phyloP scores from a whole-genome alignment of 139 green algal species.

The Spirogloea muscicola region DNA sequence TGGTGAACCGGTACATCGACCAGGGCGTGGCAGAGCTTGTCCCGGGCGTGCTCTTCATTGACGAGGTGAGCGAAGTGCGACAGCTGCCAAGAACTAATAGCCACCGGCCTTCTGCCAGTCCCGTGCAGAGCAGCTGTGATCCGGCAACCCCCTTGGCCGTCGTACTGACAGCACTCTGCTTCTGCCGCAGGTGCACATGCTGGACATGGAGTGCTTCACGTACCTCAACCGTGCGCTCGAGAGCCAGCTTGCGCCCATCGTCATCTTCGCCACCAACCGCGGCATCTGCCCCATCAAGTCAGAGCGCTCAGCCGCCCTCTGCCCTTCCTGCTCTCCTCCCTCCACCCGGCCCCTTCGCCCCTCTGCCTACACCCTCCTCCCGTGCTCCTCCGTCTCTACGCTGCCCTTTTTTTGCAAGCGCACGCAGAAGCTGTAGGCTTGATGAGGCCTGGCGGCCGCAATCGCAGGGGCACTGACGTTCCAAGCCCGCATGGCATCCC shows the following conservation, averaged over 20 bases:
- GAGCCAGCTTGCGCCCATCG: constrained; percentile 86
- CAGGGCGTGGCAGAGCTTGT: constrained; percentile 84
- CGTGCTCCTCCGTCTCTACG: background rate
- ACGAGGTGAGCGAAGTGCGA: no score
- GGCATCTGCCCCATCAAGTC: constrained; percentile 72
- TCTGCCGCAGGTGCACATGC: constrained; percentile 92
- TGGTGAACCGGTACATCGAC: constrained; percentile 71
- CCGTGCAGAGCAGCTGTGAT: no score
- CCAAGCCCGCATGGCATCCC: constrained; percentile 88
- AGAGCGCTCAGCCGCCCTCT: background rate
- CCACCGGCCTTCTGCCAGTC: no score
- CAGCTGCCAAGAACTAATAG: no score
- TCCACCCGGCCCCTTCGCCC: background rate
- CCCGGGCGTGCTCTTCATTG: constrained; percentile 97
- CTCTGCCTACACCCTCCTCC: no score
- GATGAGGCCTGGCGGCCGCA: no score
- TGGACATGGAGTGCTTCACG: constrained; percentile 98
- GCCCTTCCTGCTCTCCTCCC: background rate
- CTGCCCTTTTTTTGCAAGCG: constrained; percentile 1
- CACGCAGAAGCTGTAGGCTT: no score
- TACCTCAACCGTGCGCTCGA: constrained; percentile 93
- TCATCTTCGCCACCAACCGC: constrained; percentile 97
- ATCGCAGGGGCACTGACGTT: constrained; percentile 71
- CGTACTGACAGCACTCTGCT: no score
- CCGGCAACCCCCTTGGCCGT: no score